Base-by-base conservation (phyloP, 257 asterid genomes). In the Nicotiana benthamiana region DNA sequence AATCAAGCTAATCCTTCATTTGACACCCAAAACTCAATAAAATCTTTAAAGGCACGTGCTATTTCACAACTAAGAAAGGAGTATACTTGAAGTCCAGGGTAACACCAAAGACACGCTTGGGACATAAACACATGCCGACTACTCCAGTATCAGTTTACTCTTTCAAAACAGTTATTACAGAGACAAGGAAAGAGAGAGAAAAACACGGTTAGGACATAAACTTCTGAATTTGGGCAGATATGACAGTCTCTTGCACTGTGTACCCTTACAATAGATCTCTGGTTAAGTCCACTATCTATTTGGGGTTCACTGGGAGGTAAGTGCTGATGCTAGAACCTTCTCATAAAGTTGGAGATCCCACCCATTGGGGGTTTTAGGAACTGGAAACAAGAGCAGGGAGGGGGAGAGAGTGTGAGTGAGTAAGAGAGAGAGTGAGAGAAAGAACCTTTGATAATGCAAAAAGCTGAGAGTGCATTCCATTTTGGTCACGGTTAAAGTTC, bases 381-480 rank as follows among this genome's bases (percentile, higher is more conserved):
- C 61, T 15, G 20, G 26, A 32, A 15, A 74, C 61, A 46, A 46
- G 78, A 43, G 59, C 0, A 1, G 16, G 12, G 52, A 4, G 70
- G n/a, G 32, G 80, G 17, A 6, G 48, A 6, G 53, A 2, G 32
- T n/a, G n/a, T 6, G 70, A 63, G 72, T 9, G 43, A 53, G 60
- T n/a, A n/a, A 6, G 16, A 30, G 83, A 59, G 81, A 36, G 85
- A 54, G 81, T 62, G 80, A 70, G 75, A 80, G 57, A 63, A 80
- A 83, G 70, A 80, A 94, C 99, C 99, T 96, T 96, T 80, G 97
- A 89, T 84, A 96, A 74, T 75, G 98, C 98, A 87, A 96, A 94
- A 82, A 96, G 97, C 88, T 96, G 99, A 67, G 97, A 85, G 83
- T 96, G 98, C 98, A 94, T 94, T 86, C 99, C 99, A 88, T 90